A percentile compares a stretch with the other conserved stretches of the same genome.
Conservation (phyloP, 1,284 basidiomycete genomes). For the Amylostereum areolatum region DNA sequence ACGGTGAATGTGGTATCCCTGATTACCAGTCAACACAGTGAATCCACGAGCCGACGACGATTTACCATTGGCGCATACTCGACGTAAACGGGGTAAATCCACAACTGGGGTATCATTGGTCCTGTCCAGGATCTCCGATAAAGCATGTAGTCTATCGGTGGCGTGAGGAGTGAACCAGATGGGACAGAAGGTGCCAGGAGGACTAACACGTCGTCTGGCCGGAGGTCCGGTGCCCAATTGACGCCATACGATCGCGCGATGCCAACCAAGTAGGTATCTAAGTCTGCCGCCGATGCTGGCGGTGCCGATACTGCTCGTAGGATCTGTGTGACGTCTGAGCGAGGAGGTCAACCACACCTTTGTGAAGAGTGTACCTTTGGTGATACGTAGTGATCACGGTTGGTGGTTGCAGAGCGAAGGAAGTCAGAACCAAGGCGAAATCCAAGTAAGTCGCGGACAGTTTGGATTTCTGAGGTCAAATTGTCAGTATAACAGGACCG, state of each 20-base stretch:
- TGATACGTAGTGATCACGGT: constrained; percentile 52
- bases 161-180: constrained; percentile 5
- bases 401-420: constrained; percentile 42
- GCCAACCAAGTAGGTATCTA: constrained; percentile 49
- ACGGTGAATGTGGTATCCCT: constrained; percentile 68
- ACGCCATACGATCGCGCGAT: constrained; percentile 50
- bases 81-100: constrained; percentile 49
- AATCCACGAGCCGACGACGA: neutral
- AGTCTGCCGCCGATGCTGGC: constrained; percentile 45
- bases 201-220: constrained; percentile 56
- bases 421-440: constrained; percentile 55
- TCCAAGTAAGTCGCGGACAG: constrained; percentile 47
- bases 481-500: neutral
- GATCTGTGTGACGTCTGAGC: constrained; percentile 28
- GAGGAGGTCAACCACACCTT: neutral
- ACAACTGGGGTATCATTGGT: constrained; percentile 41
- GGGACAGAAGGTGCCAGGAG: constrained; percentile 4
- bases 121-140: constrained; percentile 54
- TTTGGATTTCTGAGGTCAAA: constrained; percentile 44
- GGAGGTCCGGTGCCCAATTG: constrained; percentile 57
- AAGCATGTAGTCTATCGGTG: constrained; percentile 36
- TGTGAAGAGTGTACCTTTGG: constrained; percentile 29
- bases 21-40: constrained; percentile 6
- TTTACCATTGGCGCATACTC: constrained; percentile 54
- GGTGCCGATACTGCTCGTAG: constrained; percentile 43